Evolutionary conservation across 441 rosid species (phyloP).

Genomic region (Populus hybrid): DNA sequence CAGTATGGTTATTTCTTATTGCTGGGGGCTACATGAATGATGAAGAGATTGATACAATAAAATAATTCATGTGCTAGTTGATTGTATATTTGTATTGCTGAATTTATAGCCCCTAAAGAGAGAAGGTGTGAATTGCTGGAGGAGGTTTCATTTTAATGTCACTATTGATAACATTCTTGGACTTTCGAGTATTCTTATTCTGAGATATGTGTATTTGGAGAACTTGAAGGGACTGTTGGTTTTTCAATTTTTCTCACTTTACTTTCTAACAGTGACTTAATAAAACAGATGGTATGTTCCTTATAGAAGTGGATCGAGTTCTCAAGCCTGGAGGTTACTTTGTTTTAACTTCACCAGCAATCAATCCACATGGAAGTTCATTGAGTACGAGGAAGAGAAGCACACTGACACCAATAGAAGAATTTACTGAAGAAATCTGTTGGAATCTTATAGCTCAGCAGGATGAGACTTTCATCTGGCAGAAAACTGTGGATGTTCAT

Average conservation of each 20-base stretch:
- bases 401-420: slow-evolving; percentile 52
- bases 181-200: neutral
- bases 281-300: slow-evolving; percentile 74
- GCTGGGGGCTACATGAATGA: neutral
- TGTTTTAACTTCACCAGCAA: slow-evolving; percentile 78
- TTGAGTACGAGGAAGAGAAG: slow-evolving; percentile 44
- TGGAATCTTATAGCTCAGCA: slow-evolving; percentile 93
- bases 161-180: neutral
- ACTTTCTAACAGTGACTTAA: slow-evolving; percentile 18
- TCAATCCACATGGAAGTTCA: slow-evolving; percentile 52
- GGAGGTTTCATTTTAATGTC: neutral
- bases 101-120: neutral
- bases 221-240: neutral
- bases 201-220: neutral
- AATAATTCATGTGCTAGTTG: neutral
- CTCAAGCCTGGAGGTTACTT: slow-evolving; percentile 93
- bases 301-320: slow-evolving; percentile 26
- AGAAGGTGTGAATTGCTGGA: neutral
- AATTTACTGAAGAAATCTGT: slow-evolving; percentile 67
- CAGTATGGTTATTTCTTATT: neutral
- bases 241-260: neutral
- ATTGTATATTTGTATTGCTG: neutral
- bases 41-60: neutral
- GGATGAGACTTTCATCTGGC: slow-evolving; percentile 94
- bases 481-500: slow-evolving; percentile 62